Evolutionary conservation across 106 monocot genomes (phyloP), one percentile per base, ranked within the genome.

Genomic region (Xerophyta viscosa): DNA sequence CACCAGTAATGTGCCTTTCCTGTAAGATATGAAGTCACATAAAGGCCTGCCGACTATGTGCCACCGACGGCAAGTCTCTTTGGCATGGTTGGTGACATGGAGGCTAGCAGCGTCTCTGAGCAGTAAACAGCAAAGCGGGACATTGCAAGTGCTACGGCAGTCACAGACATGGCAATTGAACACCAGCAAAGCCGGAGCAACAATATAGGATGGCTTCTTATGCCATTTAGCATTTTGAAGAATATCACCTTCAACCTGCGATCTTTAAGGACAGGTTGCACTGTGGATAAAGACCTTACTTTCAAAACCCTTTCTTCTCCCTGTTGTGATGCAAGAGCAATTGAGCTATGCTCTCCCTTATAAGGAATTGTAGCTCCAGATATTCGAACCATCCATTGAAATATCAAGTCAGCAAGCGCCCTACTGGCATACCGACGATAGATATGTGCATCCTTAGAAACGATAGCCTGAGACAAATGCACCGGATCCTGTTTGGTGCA

Each of bases 181-280:
- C 36, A 58, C 79, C 84, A 84, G 48, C 56, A 57, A 24, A 78
- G 31, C 48, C 70, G 71, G 51, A 84, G 15, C 69, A 73, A 48
- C 69, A 94, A 54, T 24, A 80, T 18, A 6, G 81, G 88, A 41
- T 81, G 51, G 8, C 27, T 54, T 47, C 62, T 75, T 47, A 68
- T 24, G 13, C 72, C 58, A 20, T 56, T 72, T 20, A 78, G 3
- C 11, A 60, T 44, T 58, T 84, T 88, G 68, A 61, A 73, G 26
- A 75, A 66, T 57, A 94, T 78, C 11, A 88, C 57, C 63, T 63
- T 88, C 48, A 88, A 15, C 52, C 84, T 64, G 15, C 68, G 70
- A 51, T 94, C 88, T 50, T 21, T 61, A 15, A 81, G 0, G 4
- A 43, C 58, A 11, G 66, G 37, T 56, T 50, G 41, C 13, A 76